Percentiles rank a stretch among this genome's conserved stretches.
These are phyloP conservation scores for Stephania yunnanensis DNA, from an alignment of 164 flowering plant genomes.

Conservation along the genomic window DNA sequence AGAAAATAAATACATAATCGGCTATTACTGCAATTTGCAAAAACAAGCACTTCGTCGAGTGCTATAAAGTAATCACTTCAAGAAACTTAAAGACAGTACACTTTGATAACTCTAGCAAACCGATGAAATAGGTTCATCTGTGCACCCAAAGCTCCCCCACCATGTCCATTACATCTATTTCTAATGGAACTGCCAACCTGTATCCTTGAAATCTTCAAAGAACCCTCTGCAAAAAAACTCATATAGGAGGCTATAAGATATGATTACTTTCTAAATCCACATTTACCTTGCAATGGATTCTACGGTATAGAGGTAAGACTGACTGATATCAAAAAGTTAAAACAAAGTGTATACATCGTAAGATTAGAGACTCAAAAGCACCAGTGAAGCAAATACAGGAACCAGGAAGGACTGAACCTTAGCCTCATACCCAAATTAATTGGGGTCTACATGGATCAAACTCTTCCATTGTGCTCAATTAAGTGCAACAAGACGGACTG, in stretches of 20 bases:
- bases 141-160: conserved; percentile 59
- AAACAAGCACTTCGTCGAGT: neutral
- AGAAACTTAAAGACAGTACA: conserved; percentile 14
- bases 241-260: neutral
- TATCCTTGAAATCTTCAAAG: conserved; percentile 33
- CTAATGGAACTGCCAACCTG: conserved; percentile 22
- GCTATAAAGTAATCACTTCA: neutral
- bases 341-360: neutral
- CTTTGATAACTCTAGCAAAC: conserved; percentile 89
- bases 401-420: neutral
- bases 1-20: neutral
- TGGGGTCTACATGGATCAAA: too few relatives aligned
- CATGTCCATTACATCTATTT: conserved; percentile 30
- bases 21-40: neutral
- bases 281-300: neutral
- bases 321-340: neutral
- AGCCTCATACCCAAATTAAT: too few relatives aligned
- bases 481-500: neutral
- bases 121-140: conserved; percentile 84
- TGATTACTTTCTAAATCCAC: neutral
- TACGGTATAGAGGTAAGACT: neutral
- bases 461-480: too few relatives aligned
- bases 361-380: neutral
- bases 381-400: neutral
- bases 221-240: conserved; percentile 19